Percentiles rank a stretch among this genome's conserved stretches.
Conservation (phyloP, 2,329 filamentous ascomycete genomes). For the Hypoxylon sp. region DNA sequence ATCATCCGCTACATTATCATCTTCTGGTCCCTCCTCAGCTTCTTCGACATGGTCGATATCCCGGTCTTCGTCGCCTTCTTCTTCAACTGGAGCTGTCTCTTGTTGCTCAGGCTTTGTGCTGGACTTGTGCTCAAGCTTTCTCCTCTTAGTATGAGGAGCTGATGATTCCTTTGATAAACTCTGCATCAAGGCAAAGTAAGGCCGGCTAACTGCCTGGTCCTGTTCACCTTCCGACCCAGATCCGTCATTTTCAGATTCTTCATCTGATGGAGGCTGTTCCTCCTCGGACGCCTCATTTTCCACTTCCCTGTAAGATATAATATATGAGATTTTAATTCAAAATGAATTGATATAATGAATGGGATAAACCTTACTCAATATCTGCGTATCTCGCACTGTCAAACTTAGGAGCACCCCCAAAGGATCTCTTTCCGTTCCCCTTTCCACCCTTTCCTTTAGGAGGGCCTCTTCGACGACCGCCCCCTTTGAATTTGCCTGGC, state of each 20-base stretch:
- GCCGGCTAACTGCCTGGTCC: slow-evolving; percentile 58
- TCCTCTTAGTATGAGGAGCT: slow-evolving; percentile 67
- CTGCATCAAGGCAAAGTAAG: slow-evolving; percentile 72
- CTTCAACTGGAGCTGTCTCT: slow-evolving; percentile 46
- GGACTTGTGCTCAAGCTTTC: slow-evolving; percentile 66
- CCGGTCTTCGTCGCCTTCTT: slow-evolving; percentile 54
- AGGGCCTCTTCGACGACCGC: slow-evolving; percentile 45
- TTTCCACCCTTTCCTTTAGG: slow-evolving; percentile 50
- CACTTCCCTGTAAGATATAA: slow-evolving; percentile 48
- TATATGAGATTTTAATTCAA: slow-evolving; percentile 14
- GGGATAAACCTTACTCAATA: slow-evolving; percentile 59
- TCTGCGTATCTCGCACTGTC: slow-evolving; percentile 63
- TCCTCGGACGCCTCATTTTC: slow-evolving; percentile 56
- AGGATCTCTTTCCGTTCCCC: slow-evolving; percentile 47
- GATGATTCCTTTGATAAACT: slow-evolving; percentile 64
- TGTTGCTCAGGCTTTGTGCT: slow-evolving; percentile 48
- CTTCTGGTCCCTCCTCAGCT: slow-evolving; percentile 63
- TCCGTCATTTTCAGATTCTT: slow-evolving; percentile 61
- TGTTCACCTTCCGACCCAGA: slow-evolving; percentile 63
- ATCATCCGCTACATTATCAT: slow-evolving; percentile 54
- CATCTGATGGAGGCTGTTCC: slow-evolving; percentile 60
- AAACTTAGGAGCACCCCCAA: slow-evolving; percentile 59
- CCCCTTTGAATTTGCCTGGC: slow-evolving; percentile 46
- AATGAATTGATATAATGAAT: slow-evolving; percentile 2
- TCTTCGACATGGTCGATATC: slow-evolving; percentile 64